Conservation (phyloP, 768 basidiomycete species). For the Tephrocybe sp. region DNA sequence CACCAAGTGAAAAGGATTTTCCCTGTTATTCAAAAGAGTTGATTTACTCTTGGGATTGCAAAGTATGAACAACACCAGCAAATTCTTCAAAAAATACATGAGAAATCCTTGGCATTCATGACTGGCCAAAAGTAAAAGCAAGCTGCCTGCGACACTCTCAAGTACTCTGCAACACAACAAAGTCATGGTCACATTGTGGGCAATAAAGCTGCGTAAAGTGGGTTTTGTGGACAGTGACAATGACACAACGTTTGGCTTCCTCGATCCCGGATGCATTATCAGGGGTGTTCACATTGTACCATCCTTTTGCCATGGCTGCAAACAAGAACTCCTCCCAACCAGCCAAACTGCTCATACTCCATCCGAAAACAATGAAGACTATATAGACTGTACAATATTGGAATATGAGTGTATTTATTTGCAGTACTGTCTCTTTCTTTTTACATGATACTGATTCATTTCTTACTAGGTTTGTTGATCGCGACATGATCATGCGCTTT, state of each 20-base stretch:
- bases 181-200: too few species aligned
- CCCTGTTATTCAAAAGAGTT: slow-evolving; percentile 24
- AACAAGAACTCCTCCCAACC: not conserved
- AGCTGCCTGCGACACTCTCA: too few species aligned
- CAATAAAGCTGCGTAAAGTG: too few species aligned
- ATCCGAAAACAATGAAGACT: too few species aligned
- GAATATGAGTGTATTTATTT: too few species aligned
- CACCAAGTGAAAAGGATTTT: slow-evolving; percentile 31
- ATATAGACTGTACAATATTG: not conserved
- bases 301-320: not conserved
- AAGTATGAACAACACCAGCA: slow-evolving; percentile 13
- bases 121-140: not conserved
- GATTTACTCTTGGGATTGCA: slow-evolving; percentile 22
- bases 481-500: too few species aligned
- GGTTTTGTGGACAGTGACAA: slow-evolving; percentile 22
- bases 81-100: slow-evolving; percentile 6
- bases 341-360: not conserved
- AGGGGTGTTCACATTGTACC: too few species aligned
- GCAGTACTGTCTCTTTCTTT: too few species aligned
- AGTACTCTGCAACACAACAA: too few species aligned
- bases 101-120: not conserved
- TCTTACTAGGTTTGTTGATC: too few species aligned
- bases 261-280: slow-evolving; percentile 39
- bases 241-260: slow-evolving; percentile 39
- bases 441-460: too few species aligned